phyloP scores from a whole-genome alignment of 2,329 filamentous ascomycete genomes.

The Venturia asperata region DNA sequence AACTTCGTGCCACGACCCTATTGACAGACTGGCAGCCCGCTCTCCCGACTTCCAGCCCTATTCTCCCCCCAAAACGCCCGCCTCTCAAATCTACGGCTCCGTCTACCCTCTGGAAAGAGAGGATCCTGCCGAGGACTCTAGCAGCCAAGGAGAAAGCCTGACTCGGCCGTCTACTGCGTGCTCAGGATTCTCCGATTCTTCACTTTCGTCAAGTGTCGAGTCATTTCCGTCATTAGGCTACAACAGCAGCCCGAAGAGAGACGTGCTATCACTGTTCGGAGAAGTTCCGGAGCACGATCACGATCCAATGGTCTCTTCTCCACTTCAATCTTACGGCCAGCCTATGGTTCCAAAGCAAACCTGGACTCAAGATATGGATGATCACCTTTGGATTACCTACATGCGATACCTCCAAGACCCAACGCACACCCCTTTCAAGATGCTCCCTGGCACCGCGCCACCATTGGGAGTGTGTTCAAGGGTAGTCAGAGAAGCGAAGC shows the following conservation, averaged over 20 bases:
- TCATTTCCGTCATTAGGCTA: conserved; percentile 50
- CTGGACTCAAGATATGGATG: conserved; percentile 59
- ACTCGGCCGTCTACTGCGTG: conserved; percentile 51
- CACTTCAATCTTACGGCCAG: conserved; percentile 26
- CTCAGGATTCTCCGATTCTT: conserved; percentile 56
- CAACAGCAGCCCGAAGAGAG: conserved; percentile 50
- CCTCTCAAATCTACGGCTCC: conserved; percentile 30
- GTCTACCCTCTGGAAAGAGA: conserved; percentile 15
- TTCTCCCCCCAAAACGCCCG: conserved; percentile 45
- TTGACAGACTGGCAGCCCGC: background rate
- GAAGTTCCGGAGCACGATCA: conserved; percentile 20
- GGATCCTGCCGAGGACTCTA: conserved; percentile 14
- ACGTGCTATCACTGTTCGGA: conserved; percentile 50
- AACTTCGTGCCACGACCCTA: background rate
- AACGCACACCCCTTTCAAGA: conserved; percentile 60
- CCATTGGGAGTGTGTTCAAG: conserved; percentile 58
- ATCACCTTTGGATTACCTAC: conserved; percentile 60
- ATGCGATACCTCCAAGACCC: conserved; percentile 60
- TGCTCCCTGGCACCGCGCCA: conserved; percentile 55
- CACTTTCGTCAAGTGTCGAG: conserved; percentile 50
- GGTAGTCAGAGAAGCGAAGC: conserved; percentile 54
- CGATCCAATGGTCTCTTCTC: conserved; percentile 24
- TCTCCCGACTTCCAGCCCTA: conserved; percentile 22
- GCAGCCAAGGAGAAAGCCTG: conserved; percentile 37
- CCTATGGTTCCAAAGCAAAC: conserved; percentile 25